Base-by-base conservation (phyloP, 495 filamentous ascomycete genomes). In the Monascus purpureus region DNA sequence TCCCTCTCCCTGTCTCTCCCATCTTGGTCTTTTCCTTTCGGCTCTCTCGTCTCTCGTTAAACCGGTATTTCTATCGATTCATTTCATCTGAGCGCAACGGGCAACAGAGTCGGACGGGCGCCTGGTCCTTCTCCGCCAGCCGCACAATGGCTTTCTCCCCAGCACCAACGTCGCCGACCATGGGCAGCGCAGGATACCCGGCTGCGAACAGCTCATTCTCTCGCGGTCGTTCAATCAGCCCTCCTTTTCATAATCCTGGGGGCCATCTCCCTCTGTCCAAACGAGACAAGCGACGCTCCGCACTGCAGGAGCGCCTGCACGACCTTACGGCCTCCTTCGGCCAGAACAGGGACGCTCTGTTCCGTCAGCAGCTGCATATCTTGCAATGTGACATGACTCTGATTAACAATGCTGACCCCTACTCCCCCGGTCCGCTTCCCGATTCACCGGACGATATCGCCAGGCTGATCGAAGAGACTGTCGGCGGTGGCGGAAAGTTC, bases 351-450 rank as follows among this genome's bases (percentile, higher is more conserved):
- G 84, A 93, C 47, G 61, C 65, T 27, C 70, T 86, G 42, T 97
- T 92, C 56, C 79, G 85, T 32, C 79, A 88, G 43, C 84, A 95
- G 51, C 68, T 96, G 4, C 75, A 85, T 37, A 77, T 79, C 29
- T 68, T 95, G 2, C 88, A 95, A 52, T 75, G 79, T 35, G 92
- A 96, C 48, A 85, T 92, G 49, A 80, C 72, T 31, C 70, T 93
- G 6, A 81, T 96, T 46, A 73, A 80, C 43, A 73, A 75, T 41
- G 79, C 88, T 26, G 75, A 93, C 42, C 80, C 80, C 0, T 92
- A 90, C 40, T 59, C 66, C 9, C 67, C 79, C 29, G 67, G 70
- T 13, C 74, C 82, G 15, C 63, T 95, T 4, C 74, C 84, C 13
- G 77, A 82, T 40, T 68, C 72, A 15, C 69, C 73, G 4, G 68